Conservation (phyloP, 2,329 filamentous ascomycete genomes). For the Hymenoscyphus occultus region DNA sequence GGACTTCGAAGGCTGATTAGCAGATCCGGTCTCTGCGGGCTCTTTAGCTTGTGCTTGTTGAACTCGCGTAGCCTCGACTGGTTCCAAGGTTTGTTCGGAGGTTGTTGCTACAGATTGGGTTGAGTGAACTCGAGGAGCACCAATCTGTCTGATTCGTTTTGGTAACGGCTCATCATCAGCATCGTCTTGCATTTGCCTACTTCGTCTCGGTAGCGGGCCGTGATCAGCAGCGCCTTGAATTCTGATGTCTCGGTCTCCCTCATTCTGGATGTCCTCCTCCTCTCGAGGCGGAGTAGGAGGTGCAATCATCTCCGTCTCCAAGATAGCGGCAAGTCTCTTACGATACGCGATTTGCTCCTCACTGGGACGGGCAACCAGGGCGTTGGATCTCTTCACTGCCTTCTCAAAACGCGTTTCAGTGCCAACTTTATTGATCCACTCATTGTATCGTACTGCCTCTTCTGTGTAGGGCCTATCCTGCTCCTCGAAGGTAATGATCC, state of each 20-base stretch:
- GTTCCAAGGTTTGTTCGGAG: no score
- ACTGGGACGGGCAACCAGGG: not conserved
- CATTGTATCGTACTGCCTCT: not conserved
- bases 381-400: not conserved
- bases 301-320: not conserved
- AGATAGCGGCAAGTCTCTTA: not conserved
- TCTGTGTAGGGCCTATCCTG: not conserved
- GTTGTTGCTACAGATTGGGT: no score
- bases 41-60: no score
- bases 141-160: no score
- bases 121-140: no score
- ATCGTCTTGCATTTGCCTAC: no score
- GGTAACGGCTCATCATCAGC: no score
- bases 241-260: not conserved
- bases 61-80: no score
- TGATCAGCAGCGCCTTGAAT: no score
- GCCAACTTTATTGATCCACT: not conserved
- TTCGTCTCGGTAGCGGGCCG: no score
- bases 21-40: no score
- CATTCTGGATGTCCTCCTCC: not conserved
- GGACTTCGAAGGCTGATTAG: no score
- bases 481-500: slow-evolving; percentile 6
- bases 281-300: not conserved
- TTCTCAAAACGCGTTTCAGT: not conserved
- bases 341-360: not conserved